Evolutionary conservation across 2,329 filamentous ascomycete species (phyloP).

Genomic region (Colletotrichum viniferum): DNA sequence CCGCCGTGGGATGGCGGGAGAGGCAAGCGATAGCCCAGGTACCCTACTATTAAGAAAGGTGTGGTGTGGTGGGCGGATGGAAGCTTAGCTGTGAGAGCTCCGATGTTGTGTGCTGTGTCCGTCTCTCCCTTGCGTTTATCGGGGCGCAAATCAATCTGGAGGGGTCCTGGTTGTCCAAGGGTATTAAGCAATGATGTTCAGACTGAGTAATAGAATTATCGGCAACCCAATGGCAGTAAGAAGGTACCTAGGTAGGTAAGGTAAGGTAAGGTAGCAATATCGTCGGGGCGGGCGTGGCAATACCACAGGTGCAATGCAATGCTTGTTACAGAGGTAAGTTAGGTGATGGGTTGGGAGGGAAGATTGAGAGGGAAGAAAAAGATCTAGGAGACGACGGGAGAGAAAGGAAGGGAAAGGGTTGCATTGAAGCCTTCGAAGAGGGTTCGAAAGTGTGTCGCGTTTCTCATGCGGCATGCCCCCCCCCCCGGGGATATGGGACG

Average conservation of each 20-base stretch:
- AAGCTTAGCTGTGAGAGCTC: background rate
- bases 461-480: conserved; percentile 13
- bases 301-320: background rate
- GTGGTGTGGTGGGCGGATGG: background rate
- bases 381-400: background rate
- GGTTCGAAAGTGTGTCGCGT: conserved; percentile 20
- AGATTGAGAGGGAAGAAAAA: background rate
- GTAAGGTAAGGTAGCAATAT: background rate
- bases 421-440: conserved; percentile 18
- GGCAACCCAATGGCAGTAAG: background rate
- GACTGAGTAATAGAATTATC: background rate
- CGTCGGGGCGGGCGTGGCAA: background rate
- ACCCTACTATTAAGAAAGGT: background rate
- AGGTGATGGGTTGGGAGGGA: background rate
- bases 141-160: background rate
- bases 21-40: background rate
- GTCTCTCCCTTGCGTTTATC: background rate
- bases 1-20: background rate
- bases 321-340: background rate
- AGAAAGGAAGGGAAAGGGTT: background rate
- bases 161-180: background rate
- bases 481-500: background rate
- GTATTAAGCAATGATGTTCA: background rate
- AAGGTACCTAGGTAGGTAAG: background rate
- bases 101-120: background rate